Base-by-base conservation (phyloP, 441 rosid genomes). In the Raphanus hybrid region DNA sequence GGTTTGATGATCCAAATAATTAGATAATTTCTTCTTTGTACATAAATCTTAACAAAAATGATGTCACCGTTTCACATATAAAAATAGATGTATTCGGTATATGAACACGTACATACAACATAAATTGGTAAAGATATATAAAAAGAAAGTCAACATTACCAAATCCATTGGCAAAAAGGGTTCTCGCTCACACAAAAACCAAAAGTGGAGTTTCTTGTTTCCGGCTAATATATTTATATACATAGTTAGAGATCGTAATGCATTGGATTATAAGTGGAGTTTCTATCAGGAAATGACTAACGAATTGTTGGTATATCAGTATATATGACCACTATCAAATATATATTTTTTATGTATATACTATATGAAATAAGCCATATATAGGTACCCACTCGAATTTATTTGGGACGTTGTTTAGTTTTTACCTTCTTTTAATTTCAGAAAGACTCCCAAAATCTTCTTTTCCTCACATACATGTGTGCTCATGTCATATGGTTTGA, bases 61-160 rank as follows among this genome's bases (percentile, higher is more conserved):
- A 18, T n/a, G 35, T 69, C 48, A 54, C 32, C 29, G 9, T 12
- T 61, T 18, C 3, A 20, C 60, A 57, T 57, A 57, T 57, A 20
- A 8, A 57, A 3, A 20, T 57, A 6, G 59, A 57, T 6, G n/a
- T 57, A 18, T 14, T 50, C 10, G 67, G 62, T 69, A 54, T 11
- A 5, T 67, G 61, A 54, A 61, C 69, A 69, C 26, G 48, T 69
- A 70, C 48, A 37, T 26, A 59, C 7, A 58, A 52, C 14, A 52
- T n/a, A 60, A 60, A 43, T 1, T 37, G 11, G 14, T 4, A 10
- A 26, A 59, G 20, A 20, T 27, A 59, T 8, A 71, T 39, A 20
- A 41, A 61, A 23, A 5, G 23, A 29, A 70, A 54, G 80, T 69
- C 75, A 76, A 52, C 43, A 57, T 52, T 76, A 76, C 80, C 80